Evolutionary conservation across 2,329 filamentous ascomycete genomes (phyloP).

Genomic region (Xylariaceae sp.): DNA sequence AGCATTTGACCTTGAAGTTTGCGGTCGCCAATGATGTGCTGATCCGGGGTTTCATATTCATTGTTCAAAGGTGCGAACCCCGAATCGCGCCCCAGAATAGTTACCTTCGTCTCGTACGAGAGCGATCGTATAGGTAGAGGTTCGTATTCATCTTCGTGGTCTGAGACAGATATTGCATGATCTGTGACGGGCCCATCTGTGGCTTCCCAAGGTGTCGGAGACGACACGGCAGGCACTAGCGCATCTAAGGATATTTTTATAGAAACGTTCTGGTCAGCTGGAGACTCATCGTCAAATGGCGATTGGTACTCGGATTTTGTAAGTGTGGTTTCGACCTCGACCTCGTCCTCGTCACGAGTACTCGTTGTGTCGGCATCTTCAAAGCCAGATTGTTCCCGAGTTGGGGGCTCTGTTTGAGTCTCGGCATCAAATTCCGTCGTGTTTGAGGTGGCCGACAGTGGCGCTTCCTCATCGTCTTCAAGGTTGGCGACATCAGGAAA

Average conservation of each 20-base stretch:
- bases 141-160: slow-evolving; percentile 37
- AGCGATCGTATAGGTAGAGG: slow-evolving; percentile 36
- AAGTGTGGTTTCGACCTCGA: no score
- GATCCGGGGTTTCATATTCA: background rate
- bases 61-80: slow-evolving; percentile 28
- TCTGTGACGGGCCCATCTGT: slow-evolving; percentile 22
- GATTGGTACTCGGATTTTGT: slow-evolving; percentile 45
- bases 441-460: slow-evolving; percentile 56
- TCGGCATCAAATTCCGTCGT: slow-evolving; percentile 72
- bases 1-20: slow-evolving; percentile 8
- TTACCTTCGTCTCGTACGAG: slow-evolving; percentile 45
- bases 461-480: slow-evolving; percentile 43
- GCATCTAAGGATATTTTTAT: slow-evolving; percentile 40
- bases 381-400: slow-evolving; percentile 26
- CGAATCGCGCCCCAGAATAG: slow-evolving; percentile 45
- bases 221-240: slow-evolving; percentile 18
- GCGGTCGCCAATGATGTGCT: slow-evolving; percentile 7
- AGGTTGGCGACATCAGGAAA: slow-evolving; percentile 45
- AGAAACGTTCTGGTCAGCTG: slow-evolving; percentile 35
- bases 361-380: slow-evolving; percentile 20
- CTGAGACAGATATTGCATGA: slow-evolving; percentile 29
- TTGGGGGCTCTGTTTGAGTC: slow-evolving; percentile 55
- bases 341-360: slow-evolving; percentile 3
- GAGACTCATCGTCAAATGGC: slow-evolving; percentile 45
- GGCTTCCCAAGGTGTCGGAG: slow-evolving; percentile 26